These are phyloP conservation scores for Circinella minor DNA, from an alignment of 371 early-diverging fungal genomes.

Conservation along the genomic window DNA sequence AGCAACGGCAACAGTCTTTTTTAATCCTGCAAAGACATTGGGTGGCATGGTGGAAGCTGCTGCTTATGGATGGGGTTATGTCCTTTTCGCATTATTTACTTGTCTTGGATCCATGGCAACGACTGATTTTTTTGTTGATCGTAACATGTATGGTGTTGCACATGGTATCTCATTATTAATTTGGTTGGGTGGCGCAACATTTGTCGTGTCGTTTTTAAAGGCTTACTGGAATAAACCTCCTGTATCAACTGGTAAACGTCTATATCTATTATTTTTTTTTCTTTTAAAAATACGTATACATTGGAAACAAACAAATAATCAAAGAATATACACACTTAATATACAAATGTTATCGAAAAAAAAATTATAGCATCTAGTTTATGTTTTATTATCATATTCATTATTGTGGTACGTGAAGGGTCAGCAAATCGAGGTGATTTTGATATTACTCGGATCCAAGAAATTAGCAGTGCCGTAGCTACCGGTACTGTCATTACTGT, in stretches of 20 bases:
- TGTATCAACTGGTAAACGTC: constrained; percentile 56
- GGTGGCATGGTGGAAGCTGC: constrained; percentile 76
- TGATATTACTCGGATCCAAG: constrained; percentile 55
- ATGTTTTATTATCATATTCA: constrained; percentile 62
- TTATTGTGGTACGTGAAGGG: constrained; percentile 57
- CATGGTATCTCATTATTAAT: constrained; percentile 55
- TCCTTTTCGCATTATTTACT: constrained; percentile 52
- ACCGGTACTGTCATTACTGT: constrained; percentile 62
- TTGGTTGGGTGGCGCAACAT: constrained; percentile 65
- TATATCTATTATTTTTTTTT: no score
- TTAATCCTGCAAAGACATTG: constrained; percentile 69
- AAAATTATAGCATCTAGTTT: constrained; percentile 55
- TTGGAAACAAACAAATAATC: no score
- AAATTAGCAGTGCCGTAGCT: constrained; percentile 59
- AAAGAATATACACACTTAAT: no score
- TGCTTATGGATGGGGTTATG: constrained; percentile 60
- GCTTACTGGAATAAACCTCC: constrained; percentile 68
- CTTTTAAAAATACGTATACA: no score
- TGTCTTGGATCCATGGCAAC: constrained; percentile 59
- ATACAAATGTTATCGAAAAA: no score
- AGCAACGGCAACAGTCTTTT: constrained; percentile 69
- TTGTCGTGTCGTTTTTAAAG: constrained; percentile 62
- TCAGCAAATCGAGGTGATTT: constrained; percentile 57
- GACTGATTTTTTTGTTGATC: constrained; percentile 63
- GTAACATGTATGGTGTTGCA: constrained; percentile 41